Evolutionary conservation across 2,329 filamentous ascomycete genomes (phyloP), one percentile per base, ranked within the genome.

Genomic region (Aspergillus costaricaensis): DNA sequence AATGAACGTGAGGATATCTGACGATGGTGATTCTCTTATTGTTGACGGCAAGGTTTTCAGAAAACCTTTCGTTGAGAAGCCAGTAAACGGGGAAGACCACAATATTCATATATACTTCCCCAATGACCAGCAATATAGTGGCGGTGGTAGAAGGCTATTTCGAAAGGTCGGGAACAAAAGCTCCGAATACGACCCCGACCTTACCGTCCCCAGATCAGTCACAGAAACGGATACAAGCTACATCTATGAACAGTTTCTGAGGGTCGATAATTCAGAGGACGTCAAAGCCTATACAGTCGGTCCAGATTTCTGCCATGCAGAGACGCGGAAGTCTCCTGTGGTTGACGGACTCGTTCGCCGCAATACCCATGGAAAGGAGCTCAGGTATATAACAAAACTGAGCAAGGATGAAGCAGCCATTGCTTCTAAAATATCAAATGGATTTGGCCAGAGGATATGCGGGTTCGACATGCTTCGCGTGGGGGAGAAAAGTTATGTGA

Each of bases 51-150:
- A 85, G 43, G 76, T 88, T 4, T 83, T 99, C 49, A 89, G 85
- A 68, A 99, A 99, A 73, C 95, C 95, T 0, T 99, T 99, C 72
- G 95, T 99, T 39, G 95, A 99, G 74, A 99, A 99, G 76, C 95
- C 95, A 0, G 93, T 92, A n/a, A 97, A 91, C 72, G 95, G 95
- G 36, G 95, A 99, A 77, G 94, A 99, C 71, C 95, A 99, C 79
- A 99, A 99, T 74, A 96, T 99, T 69, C 90, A 96, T 77, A 97
- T 99, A 58, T 99, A 98, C 79, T 98, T 96, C 71, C 91, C 94
- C 21, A 90, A 88, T 63, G 76, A 77, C 62, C 74, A 80, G 60
- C 90, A 91, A 44, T 86, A 91, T 51, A 92, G 93, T 4, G 93
- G 94, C 51, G 95, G 95, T 61, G 96, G 92, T 25, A 86, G 96